These are phyloP conservation scores for Pneumocystis wakefieldiae DNA, from an alignment of 1,139 yeast species.

Conservation along the genomic window DNA sequence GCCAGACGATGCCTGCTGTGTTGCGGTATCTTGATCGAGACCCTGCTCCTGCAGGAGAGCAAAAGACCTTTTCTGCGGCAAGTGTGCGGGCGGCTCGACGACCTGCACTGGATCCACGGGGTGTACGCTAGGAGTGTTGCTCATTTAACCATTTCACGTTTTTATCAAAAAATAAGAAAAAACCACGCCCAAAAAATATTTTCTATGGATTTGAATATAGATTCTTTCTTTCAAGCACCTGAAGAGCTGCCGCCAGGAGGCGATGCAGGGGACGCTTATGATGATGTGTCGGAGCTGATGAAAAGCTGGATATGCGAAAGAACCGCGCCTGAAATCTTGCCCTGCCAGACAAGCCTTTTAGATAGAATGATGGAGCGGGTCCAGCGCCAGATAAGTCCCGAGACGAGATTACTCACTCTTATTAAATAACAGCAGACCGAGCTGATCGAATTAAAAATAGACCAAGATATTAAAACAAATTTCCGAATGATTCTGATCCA, in stretches of 20 bases:
- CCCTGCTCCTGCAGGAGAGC: not conserved
- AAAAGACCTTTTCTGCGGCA: not conserved
- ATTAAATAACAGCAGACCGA: not conserved
- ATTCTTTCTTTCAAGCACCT: too few relatives aligned
- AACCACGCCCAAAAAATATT: too few relatives aligned
- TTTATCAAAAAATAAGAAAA: too few relatives aligned
- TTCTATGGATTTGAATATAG: too few relatives aligned
- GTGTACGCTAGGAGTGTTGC: not conserved
- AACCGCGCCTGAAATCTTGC: conserved; percentile 11
- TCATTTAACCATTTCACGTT: too few relatives aligned
- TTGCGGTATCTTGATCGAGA: not conserved
- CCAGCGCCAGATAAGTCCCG: not conserved
- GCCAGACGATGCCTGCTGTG: not conserved
- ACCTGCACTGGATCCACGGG: not conserved
- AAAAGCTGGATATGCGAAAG: conserved; percentile 10
- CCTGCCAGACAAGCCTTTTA: conserved; percentile 4
- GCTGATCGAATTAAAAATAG: conserved; percentile 4
- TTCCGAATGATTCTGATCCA: conserved; percentile 71
- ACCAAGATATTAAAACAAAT: conserved; percentile 3
- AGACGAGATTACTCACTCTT: not conserved
- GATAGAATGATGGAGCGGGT: conserved; percentile 4
- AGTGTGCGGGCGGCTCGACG: too few relatives aligned
- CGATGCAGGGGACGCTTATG: not conserved
- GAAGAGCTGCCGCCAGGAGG: too few relatives aligned
- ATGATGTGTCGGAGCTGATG: not conserved